A percentile compares a stretch with the other conserved stretches of the same genome.
phyloP scores from a whole-genome alignment of 2,329 filamentous ascomycete species.

The Fusarium sp. region DNA sequence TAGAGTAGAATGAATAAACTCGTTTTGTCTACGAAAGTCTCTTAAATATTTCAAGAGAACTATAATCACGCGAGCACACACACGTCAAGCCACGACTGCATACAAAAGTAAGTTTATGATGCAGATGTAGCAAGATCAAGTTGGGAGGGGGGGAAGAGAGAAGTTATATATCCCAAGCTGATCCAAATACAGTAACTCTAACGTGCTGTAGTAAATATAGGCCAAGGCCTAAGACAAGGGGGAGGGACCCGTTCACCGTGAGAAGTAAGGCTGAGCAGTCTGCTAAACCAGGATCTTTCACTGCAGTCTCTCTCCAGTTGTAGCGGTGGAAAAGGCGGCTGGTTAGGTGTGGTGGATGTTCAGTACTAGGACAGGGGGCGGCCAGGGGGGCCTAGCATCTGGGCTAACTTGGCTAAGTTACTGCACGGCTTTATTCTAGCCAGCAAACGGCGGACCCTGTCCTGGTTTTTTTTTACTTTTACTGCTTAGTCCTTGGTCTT shows the following conservation, averaged over 20 bases:
- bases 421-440: conserved; percentile 38
- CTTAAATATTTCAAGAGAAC: conserved; percentile 24
- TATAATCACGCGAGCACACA: conserved; percentile 45
- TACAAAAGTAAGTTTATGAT: conserved; percentile 27
- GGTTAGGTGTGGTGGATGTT: conserved; percentile 42
- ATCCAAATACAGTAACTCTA: conserved; percentile 29
- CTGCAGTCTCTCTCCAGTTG: conserved; percentile 12
- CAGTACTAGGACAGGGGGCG: conserved; percentile 33
- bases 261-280: conserved; percentile 47
- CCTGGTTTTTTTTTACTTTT: conserved; percentile 3
- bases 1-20: conserved; percentile 13
- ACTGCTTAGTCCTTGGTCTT: conserved; percentile 18
- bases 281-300: conserved; percentile 36
- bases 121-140: conserved; percentile 13
- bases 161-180: conserved; percentile 43
- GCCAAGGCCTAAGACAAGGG: conserved; percentile 39
- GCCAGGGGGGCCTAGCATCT: conserved; percentile 29
- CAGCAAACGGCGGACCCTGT: conserved; percentile 37
- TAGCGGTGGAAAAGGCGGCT: conserved; percentile 39
- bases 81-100: conserved; percentile 35
- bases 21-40: conserved; percentile 39
- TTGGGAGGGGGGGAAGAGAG: conserved; percentile 34
- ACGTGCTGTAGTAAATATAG: conserved; percentile 29
- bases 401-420: conserved; percentile 34
- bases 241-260: conserved; percentile 33